These are phyloP conservation scores for Dichotomopilus funicola DNA, from an alignment of 2,329 filamentous ascomycete genomes.

Conservation along the genomic window DNA sequence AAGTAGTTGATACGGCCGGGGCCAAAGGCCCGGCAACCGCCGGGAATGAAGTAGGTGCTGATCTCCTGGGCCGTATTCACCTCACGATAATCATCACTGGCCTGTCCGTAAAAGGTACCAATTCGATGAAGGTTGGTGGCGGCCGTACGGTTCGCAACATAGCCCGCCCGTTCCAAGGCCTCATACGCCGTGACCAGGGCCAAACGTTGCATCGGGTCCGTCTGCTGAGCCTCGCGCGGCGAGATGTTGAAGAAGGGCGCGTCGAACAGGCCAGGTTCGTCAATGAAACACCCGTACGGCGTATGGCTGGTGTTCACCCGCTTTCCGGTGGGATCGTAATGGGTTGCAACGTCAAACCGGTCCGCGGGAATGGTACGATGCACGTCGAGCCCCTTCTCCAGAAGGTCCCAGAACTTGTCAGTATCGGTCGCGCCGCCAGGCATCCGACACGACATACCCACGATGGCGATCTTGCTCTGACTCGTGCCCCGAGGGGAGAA, in stretches of 20 bases:
- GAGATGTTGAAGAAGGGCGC: conserved; percentile 78
- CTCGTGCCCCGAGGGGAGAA: too few species aligned
- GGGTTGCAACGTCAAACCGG: conserved; percentile 35
- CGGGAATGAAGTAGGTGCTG: conserved; percentile 49
- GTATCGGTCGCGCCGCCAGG: conserved; percentile 44
- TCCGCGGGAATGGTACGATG: conserved; percentile 48
- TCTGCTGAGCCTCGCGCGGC: conserved; percentile 66
- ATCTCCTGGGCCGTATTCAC: conserved; percentile 64
- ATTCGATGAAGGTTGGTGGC: conserved; percentile 53
- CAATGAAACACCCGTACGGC: conserved; percentile 60
- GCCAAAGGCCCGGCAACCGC: conserved; percentile 43
- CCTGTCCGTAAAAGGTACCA: conserved; percentile 69
- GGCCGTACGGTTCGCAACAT: conserved; percentile 59
- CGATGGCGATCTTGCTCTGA: conserved; percentile 48
- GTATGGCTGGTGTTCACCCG: conserved; percentile 9
- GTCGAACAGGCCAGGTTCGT: conserved; percentile 68
- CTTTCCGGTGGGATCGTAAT: conserved; percentile 38
- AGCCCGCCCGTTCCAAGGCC: conserved; percentile 69
- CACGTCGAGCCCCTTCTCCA: conserved; percentile 62
- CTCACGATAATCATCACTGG: conserved; percentile 72
- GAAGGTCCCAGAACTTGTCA: conserved; percentile 60
- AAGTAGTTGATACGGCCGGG: conserved; percentile 42
- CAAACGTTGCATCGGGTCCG: conserved; percentile 71
- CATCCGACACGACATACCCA: conserved; percentile 62
- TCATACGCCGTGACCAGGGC: conserved; percentile 71